phyloP scores from a whole-genome alignment of 1,139 yeast species.

The Kodamaea derodonti region DNA sequence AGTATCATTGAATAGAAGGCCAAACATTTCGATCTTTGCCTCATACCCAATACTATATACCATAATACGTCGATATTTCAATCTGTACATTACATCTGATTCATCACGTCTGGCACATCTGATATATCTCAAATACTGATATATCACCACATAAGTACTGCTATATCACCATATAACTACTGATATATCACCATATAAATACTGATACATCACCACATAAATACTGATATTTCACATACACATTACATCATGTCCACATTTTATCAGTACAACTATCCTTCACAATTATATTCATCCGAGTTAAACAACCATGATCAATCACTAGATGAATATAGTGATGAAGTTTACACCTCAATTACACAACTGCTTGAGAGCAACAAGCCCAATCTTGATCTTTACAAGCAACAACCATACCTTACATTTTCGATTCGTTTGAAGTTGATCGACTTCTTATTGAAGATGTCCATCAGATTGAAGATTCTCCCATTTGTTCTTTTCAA shows the following conservation, averaged over 20 bases:
- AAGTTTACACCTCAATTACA: constrained; percentile 42
- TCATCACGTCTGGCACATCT: too few species aligned
- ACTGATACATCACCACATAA: too few species aligned
- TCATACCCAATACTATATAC: too few species aligned
- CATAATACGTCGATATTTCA: too few species aligned
- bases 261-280: constrained; percentile 43
- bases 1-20: too few species aligned
- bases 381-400: constrained; percentile 53
- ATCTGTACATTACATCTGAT: too few species aligned
- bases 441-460: constrained; percentile 55
- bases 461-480: constrained; percentile 56
- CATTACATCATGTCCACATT: constrained; percentile 11
- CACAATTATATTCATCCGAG: constrained; percentile 48
- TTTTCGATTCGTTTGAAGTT: constrained; percentile 46
- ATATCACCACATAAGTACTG: too few species aligned
- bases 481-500: constrained; percentile 57
- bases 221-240: too few species aligned
- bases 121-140: too few species aligned
- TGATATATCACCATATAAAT: too few species aligned
- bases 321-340: constrained; percentile 51
- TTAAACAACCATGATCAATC: constrained; percentile 42
- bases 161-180: too few species aligned
- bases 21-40: too few species aligned
- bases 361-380: constrained; percentile 27
- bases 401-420: constrained; percentile 64